Conservation (phyloP, 345 rosid genomes). For the Syzygium grande region DNA sequence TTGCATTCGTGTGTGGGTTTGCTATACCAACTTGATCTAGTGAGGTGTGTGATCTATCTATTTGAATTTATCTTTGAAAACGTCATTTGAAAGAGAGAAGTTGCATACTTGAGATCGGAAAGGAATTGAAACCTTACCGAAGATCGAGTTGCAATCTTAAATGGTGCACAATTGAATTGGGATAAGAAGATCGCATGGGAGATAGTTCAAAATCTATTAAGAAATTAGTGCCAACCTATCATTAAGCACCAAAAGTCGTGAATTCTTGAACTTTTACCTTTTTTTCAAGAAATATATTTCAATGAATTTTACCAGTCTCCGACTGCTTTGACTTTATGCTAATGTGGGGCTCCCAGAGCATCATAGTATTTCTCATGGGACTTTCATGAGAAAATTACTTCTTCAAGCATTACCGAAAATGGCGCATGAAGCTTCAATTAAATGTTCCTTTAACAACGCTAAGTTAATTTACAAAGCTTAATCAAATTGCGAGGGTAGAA, state of each 20-base stretch:
- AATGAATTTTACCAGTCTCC: too few relatives aligned
- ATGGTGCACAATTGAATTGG: not conserved
- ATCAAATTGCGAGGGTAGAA: not conserved
- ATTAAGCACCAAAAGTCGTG: too few relatives aligned
- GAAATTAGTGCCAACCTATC: too few relatives aligned
- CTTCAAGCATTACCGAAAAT: not conserved
- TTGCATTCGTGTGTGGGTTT: not conserved
- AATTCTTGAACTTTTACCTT: not conserved
- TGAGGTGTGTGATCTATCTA: accelerated
- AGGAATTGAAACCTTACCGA: too few relatives aligned
- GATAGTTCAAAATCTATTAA: too few relatives aligned
- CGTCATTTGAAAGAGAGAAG: too few relatives aligned
- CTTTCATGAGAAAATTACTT: too few relatives aligned
- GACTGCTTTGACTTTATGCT: not conserved
- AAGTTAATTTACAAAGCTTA: not conserved
- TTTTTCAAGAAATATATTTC: too few relatives aligned
- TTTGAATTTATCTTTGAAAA: too few relatives aligned
- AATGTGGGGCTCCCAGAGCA: not conserved
- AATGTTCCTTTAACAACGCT: not conserved
- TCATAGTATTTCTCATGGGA: accelerated
- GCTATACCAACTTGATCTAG: not conserved
- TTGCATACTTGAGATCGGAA: too few relatives aligned
- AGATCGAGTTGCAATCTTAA: too few relatives aligned
- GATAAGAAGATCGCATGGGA: too few relatives aligned
- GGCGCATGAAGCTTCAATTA: not conserved